Evolutionary conservation across 225 moss, liverwort and hornwort species (phyloP), one percentile per base, ranked within the genome.

Genomic region (Bryoerythrophyllum caledonicum): DNA sequence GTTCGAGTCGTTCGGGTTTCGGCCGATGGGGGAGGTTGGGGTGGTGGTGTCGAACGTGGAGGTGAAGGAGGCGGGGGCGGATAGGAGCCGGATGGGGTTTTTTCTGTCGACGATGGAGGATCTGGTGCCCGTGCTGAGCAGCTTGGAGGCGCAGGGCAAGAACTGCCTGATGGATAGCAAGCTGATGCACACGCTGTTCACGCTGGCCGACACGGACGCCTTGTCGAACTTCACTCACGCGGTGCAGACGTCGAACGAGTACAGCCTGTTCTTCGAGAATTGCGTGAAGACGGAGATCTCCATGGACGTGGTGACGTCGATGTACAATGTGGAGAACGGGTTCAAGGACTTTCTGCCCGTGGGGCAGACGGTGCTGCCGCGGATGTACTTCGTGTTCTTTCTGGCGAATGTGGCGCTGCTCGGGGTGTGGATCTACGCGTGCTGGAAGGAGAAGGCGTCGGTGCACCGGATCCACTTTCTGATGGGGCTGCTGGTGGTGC

Each of bases 221-320:
- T n/a, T 30, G 23, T 77, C n/a, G 17, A 60, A 86, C n/a, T 7
- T 4, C 2, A 44, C 69, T 56, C 72, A 87, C 6, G 13, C 0
- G 30, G 81, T 92, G 32, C 0, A 5, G 2, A 52, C 25, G 27
- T 75, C 94, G 62, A 86, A 91, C 73, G 93, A 97, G 60, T 94
- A 93, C 35, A 91, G 85, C 14, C 68, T 97, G 17, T 91, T 90
- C 65, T 97, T 97, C 51, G 87, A 90, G 51, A 97, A 83, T 67
- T 97, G 97, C 59, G 41, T 93, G 52, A 70, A 68, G 55, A 84
- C 84, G 25, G 30, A 62, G 40, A 74, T 97, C 25, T 86, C 91
- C 1, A 97, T 97, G 97, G 93, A 93, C 27, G 91, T 97, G 68
- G 83, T 58, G 76, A 97, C 97, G 57, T 86, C 90, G 35, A 97